Conservation (phyloP, 805 yeast species). For the Yamadazyma endophytica region DNA sequence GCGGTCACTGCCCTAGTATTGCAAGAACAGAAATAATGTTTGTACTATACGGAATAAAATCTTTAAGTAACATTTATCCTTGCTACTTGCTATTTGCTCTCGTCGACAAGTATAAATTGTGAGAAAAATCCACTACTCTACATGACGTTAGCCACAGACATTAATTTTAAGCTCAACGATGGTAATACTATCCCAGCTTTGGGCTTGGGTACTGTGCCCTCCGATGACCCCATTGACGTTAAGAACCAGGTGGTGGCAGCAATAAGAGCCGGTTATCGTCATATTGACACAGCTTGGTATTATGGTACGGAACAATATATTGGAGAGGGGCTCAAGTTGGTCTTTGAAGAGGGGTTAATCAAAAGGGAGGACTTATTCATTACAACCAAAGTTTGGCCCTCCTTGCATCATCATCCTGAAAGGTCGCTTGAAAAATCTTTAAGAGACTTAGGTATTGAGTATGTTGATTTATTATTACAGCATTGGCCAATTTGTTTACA, state of each 20-base stretch:
- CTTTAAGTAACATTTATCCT: no score
- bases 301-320: conserved; percentile 42
- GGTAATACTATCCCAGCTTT: conserved; percentile 62
- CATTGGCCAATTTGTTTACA: conserved; percentile 48
- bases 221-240: conserved; percentile 26
- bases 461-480: conserved; percentile 44
- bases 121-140: not conserved
- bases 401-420: conserved; percentile 35
- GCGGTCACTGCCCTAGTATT: no score
- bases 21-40: no score
- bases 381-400: conserved; percentile 43
- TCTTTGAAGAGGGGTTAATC: conserved; percentile 44
- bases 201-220: conserved; percentile 54
- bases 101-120: no score
- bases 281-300: conserved; percentile 50
- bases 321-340: conserved; percentile 44
- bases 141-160: conserved; percentile 31
- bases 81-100: no score
- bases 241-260: conserved; percentile 33
- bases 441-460: conserved; percentile 36
- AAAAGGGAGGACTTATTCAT: conserved; percentile 44
- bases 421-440: conserved; percentile 40
- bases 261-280: conserved; percentile 44
- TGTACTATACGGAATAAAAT: no score
- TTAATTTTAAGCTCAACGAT: conserved; percentile 46